These are phyloP conservation scores for Psidium guajava DNA, from an alignment of 345 rosid species.

Conservation along the genomic window DNA sequence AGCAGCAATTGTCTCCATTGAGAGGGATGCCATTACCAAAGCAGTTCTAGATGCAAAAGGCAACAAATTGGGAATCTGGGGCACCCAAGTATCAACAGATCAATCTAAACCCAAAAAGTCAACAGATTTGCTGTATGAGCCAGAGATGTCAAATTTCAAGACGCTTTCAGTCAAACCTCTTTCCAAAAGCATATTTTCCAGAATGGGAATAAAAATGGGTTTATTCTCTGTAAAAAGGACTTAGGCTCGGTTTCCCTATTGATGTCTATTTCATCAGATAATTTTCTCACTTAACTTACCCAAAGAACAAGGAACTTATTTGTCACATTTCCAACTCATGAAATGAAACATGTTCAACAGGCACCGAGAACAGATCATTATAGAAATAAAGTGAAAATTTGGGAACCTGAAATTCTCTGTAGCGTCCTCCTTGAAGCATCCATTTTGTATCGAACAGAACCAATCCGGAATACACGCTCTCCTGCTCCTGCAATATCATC, in stretches of 20 bases:
- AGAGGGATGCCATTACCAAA: not conserved
- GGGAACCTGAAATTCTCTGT: conserved; percentile 40
- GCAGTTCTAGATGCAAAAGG: not conserved
- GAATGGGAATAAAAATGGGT: not conserved
- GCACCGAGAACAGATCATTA: not conserved
- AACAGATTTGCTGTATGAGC: not conserved
- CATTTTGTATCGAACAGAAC: conserved; percentile 78
- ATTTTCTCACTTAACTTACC: not conserved
- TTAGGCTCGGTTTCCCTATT: not conserved
- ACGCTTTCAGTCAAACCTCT: not conserved
- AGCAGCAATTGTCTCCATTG: not conserved
- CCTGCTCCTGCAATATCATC: conserved; percentile 50
- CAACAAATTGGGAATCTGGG: not conserved
- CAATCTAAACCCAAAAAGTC: not conserved
- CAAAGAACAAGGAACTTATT: not conserved
- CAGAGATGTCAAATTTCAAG: not conserved
- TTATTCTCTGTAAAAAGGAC: not conserved
- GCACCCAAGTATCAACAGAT: not conserved
- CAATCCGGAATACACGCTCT: conserved; percentile 72
- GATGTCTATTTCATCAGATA: not conserved
- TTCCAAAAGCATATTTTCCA: not conserved
- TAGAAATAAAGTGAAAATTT: not conserved
- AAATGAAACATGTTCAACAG: not conserved
- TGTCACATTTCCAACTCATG: not conserved
- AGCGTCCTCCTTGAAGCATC: conserved; percentile 87